Evolutionary conservation across 1,139 yeast species (phyloP).

Genomic region (Geotrichum candidum): DNA sequence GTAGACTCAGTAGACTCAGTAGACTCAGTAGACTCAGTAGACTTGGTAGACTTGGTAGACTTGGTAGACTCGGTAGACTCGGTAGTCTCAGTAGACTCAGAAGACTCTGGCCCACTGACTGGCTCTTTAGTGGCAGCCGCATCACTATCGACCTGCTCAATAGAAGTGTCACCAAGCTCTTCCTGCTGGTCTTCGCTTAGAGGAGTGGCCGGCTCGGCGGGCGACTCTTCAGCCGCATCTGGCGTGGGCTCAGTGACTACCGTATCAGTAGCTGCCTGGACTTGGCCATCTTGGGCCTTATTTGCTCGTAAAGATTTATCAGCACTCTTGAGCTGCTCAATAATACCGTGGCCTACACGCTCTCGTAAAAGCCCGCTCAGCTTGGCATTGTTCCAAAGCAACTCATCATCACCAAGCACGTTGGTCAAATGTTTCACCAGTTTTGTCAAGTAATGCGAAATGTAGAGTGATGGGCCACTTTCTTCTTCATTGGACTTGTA

Average conservation of each 20-base stretch:
- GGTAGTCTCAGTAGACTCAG: not conserved
- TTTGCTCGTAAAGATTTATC: not conserved
- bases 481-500: slow-evolving; percentile 2
- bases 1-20: too few relatives aligned
- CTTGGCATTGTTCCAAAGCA: slow-evolving; percentile 18
- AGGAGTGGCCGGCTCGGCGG: not conserved
- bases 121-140: not conserved
- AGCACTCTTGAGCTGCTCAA: not conserved
- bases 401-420: slow-evolving; percentile 21
- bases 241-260: not conserved
- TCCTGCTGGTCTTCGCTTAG: not conserved
- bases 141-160: not conserved
- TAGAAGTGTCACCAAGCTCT: too few relatives aligned
- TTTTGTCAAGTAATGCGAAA: slow-evolving; percentile 8
- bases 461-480: slow-evolving; percentile 10
- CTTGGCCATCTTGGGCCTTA: slow-evolving; percentile 1
- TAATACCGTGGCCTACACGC: slow-evolving; percentile 6
- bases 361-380: slow-evolving; percentile 15
- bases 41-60: too few relatives aligned
- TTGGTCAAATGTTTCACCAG: slow-evolving; percentile 9
- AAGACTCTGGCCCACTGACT: not conserved
- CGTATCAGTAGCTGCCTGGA: not conserved
- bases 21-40: too few relatives aligned
- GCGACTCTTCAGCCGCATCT: not conserved
- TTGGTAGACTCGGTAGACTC: too few relatives aligned